Percentiles rank a stretch among this genome's conserved stretches.
phyloP scores from a whole-genome alignment of 208 protist species.

The Leptomonas seymouri region DNA sequence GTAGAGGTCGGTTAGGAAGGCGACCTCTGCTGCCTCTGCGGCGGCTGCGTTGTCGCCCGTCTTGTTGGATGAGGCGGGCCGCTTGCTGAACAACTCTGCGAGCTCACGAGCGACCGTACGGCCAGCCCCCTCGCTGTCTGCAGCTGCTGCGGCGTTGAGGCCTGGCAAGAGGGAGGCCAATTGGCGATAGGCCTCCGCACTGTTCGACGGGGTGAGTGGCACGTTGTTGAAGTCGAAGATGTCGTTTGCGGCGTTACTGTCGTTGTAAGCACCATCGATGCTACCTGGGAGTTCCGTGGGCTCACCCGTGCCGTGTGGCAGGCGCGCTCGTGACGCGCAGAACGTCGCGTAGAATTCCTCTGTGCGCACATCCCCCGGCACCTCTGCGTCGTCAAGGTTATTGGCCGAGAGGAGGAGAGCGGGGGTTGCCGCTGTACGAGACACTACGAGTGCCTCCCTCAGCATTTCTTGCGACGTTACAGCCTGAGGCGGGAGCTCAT shows the following conservation, averaged over 20 bases:
- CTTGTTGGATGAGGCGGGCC: neutral
- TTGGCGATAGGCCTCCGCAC: constrained; percentile 1
- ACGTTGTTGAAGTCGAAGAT: constrained; percentile 22
- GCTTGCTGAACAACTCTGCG: constrained; percentile 31
- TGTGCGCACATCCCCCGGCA: constrained; percentile 1
- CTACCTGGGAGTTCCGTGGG: too few relatives aligned
- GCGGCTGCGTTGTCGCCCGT: constrained; percentile 8
- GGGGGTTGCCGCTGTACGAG: neutral
- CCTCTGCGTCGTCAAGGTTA: neutral
- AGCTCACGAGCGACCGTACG: constrained; percentile 23
- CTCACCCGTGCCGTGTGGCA: neutral
- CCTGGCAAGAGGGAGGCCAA: neutral
- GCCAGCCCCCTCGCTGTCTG: neutral
- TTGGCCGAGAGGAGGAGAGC: neutral
- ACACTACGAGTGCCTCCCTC: neutral
- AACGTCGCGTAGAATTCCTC: constrained; percentile 19
- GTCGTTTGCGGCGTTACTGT: constrained; percentile 1
- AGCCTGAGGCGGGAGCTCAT: neutral
- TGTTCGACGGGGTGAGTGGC: neutral
- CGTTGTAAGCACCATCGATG: neutral
- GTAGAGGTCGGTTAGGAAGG: constrained; percentile 31
- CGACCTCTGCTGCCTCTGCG: constrained; percentile 4
- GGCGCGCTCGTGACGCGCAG: constrained; percentile 19
- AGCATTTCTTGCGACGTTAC: neutral
- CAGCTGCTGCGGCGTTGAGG: neutral